A percentile compares a stretch with the other conserved stretches of the same genome.
phyloP scores from a whole-genome alignment of 148 eudicot genomes.

The Chenopodium quinoa region DNA sequence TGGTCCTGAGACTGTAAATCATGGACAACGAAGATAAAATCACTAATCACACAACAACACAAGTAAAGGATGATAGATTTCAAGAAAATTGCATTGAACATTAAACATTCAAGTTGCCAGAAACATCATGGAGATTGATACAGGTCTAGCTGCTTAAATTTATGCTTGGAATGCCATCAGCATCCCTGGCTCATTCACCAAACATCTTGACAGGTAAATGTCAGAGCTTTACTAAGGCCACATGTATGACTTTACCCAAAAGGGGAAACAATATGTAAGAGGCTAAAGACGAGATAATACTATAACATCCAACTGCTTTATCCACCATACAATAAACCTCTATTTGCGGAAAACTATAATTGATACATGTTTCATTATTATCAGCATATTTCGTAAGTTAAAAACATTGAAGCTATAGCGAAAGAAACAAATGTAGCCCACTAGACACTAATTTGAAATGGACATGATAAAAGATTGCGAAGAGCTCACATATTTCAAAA shows the following conservation, averaged over 20 bases:
- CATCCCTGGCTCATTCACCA: not conserved
- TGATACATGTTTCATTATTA: not conserved
- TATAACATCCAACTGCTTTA: not conserved
- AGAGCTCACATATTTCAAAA: constrained; percentile 3
- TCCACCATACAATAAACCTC: not conserved
- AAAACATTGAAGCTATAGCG: not conserved
- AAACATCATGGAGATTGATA: constrained; percentile 4
- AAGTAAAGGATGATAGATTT: constrained; percentile 1
- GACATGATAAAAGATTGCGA: no score
- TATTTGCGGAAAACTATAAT: not conserved
- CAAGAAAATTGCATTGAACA: not conserved
- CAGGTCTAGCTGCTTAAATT: not conserved
- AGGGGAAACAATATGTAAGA: not conserved
- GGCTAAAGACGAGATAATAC: not conserved
- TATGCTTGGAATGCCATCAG: not conserved
- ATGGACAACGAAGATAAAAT: constrained; percentile 13
- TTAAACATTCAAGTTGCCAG: not conserved
- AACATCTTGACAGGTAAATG: not conserved
- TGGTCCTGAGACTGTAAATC: constrained; percentile 75
- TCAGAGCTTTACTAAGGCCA: constrained; percentile 12
- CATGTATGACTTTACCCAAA: not conserved
- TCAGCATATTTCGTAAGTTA: not conserved
- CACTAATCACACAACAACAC: constrained; percentile 3
- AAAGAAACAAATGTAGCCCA: not conserved
- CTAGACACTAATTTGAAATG: not conserved